Evolutionary conservation across 192 early-diverging fungal genomes (phyloP).

Genomic region (Thamnidium elegans): DNA sequence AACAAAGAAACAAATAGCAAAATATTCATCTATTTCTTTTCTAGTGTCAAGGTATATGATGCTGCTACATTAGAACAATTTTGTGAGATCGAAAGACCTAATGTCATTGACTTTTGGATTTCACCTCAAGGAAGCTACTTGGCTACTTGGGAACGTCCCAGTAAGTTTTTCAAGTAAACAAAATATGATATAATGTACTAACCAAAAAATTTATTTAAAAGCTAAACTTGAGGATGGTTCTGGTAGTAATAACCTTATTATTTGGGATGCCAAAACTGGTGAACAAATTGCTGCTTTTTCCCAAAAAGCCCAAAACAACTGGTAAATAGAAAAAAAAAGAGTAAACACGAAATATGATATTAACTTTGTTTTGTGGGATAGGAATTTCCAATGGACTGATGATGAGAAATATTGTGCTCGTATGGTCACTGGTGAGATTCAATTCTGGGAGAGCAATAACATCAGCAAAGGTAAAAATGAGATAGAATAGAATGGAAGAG

Average conservation of each 20-base stretch:
- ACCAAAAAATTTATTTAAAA: conserved; percentile 16
- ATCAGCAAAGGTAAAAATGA: conserved; percentile 47
- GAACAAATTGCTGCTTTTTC: conserved; percentile 67
- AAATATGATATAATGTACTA: not conserved
- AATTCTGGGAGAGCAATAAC: conserved; percentile 75
- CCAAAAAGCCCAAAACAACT: conserved; percentile 76
- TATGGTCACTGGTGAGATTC: conserved; percentile 83
- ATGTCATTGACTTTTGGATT: conserved; percentile 84
- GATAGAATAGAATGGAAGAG: not conserved
- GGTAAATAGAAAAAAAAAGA: conserved; percentile 31
- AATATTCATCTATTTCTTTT: not conserved
- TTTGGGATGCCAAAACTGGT: conserved; percentile 79
- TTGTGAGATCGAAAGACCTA: conserved; percentile 58
- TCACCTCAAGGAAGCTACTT: conserved; percentile 88
- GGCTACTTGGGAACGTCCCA: conserved; percentile 85
- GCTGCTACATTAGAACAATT: conserved; percentile 60
- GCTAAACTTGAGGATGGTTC: conserved; percentile 69
- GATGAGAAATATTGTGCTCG: conserved; percentile 86
- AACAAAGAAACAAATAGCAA: not conserved
- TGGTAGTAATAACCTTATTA: conserved; percentile 71
- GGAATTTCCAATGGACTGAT: conserved; percentile 93
- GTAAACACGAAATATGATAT: not conserved
- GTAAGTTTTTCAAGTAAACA: conserved; percentile 39
- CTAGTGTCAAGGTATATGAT: conserved; percentile 74
- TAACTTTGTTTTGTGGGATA: too few species aligned